Base-by-base conservation (phyloP, 2,329 filamentous ascomycete species). In the Exophiala sp. region DNA sequence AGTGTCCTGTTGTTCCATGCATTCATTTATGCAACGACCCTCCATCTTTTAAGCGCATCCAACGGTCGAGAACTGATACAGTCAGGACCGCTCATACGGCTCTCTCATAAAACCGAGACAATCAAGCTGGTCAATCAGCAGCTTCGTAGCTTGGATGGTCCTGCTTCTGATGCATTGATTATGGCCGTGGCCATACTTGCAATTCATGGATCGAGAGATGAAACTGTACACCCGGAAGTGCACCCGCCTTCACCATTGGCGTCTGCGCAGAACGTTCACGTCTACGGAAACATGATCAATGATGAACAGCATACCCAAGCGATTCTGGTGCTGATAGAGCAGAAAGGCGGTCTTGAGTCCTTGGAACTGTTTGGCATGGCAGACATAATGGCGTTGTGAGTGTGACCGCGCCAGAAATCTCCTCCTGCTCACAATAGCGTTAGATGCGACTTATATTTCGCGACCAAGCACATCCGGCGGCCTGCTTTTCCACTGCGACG, bases 381-480 rank as follows among this genome's bases (percentile, higher is more conserved):
- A 8, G 58, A 61, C 38, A 61, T 52, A n/a, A 35, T 61, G 35
- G 49, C 54, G n/a, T 24, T 61, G 58, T 60, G 47, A 47, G 50
- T 52, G 1, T 39, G n/a, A 35, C 40, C 20, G 18, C 34, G 21
- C 21, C 10, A 38, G 20, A 24, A 43, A 6, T 43, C 6, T 41
- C 5, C 5, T 47, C 14, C 10, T 35, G 40, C 49, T 45, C 7
- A 24, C 18, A 40, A 7, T 48, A 38, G 14, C 32, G 21, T 33
- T 2, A 60, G 58, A 41, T 55, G 52, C 29, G 58, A 60, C 50
- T 11, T 60, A 11, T 60, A 58, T 34, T 60, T 60, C 39, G 48
- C 58, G 9, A 47, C 58, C 11, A 55, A 58, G 43, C 39, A 56
- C 38, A 40, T 32, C 12, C 33, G 44, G 32, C 42, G 38, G 24